Base-by-base conservation (phyloP, 208 protist species). In the Leishmania tropica region DNA sequence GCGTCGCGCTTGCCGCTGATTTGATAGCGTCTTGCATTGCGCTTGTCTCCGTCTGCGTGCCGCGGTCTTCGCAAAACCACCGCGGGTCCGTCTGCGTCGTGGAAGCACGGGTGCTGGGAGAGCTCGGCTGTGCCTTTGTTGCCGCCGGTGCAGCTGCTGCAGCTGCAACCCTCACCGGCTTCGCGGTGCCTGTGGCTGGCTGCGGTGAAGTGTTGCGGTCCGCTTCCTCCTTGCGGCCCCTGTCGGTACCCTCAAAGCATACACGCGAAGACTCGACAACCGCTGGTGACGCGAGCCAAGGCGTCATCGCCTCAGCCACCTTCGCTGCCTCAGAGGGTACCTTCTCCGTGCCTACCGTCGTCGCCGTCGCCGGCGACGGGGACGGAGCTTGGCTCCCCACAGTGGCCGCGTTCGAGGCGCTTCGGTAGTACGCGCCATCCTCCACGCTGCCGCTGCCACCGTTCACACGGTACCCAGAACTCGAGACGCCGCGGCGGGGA, bases 391-490 rank as follows among this genome's bases (percentile, higher is more conserved):
- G 83, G 65, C 84, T 88, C 15, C 84, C 84, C 65, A 88, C 84
- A 8, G 84, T 88, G 24, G 84, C 84, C 24, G 79, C 84, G 19
- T 84, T 88, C 3, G 84, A 88, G 19, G 78, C 80, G 53, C 72
- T 82, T 40, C 84, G 62, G 47, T 82, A 76, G 28, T 81, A 80
- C 45, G 8, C 47, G n/a, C 48, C 71, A 6, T 80, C 81, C 7
- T 85, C 73, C 15, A 45, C 67, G 17, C 13, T 62, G 58, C 75
- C 35, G 11, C 74, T 78, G 51, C 75, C 74, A 5, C 71, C 67
- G 37, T 42, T 37, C 6, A 28, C 37, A 17, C 48, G 56, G 19
- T 64, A 65, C n/a, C 74, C 73, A 62, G 70, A 60, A 51, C 73
- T 76, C 56, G 78, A 60, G 1, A 75, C 65, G 62, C 45, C 68